phyloP scores from a whole-genome alignment of 1,139 yeast genomes.

The Candida tetrigidarum region DNA sequence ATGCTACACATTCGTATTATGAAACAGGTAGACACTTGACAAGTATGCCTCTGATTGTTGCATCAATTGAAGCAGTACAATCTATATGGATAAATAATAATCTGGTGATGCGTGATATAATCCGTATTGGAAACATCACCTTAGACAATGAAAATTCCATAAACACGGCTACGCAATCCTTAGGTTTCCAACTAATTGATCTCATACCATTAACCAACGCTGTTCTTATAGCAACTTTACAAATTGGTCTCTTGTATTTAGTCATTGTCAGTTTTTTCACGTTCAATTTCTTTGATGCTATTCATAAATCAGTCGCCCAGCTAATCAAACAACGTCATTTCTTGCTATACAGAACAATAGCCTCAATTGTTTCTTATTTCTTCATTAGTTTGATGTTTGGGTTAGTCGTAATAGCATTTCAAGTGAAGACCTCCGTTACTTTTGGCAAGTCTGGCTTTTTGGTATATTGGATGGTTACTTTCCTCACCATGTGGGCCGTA shows the following conservation, averaged over 20 bases:
- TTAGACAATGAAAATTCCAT: conserved; percentile 7
- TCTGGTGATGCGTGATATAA: neutral
- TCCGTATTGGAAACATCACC: neutral
- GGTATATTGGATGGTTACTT: conserved; percentile 47
- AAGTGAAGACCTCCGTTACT: conserved; percentile 39
- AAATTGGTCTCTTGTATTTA: conserved; percentile 75
- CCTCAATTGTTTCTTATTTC: conserved; percentile 35
- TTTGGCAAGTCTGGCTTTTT: conserved; percentile 46
- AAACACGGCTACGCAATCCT: conserved; percentile 8
- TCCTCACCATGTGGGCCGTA: conserved; percentile 45
- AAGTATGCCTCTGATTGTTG: neutral
- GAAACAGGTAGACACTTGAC: conserved; percentile 46
- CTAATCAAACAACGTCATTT: conserved; percentile 31
- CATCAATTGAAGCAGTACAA: neutral
- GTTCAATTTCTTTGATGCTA: conserved; percentile 57
- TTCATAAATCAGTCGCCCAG: conserved; percentile 50
- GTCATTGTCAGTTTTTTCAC: conserved; percentile 66
- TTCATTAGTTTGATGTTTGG: conserved; percentile 41
- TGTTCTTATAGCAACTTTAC: conserved; percentile 62
- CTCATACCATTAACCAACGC: conserved; percentile 34
- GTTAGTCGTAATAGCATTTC: conserved; percentile 45
- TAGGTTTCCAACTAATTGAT: conserved; percentile 12
- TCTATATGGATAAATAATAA: neutral
- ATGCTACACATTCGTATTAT: conserved; percentile 27
- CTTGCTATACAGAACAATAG: conserved; percentile 31